Evolutionary conservation across 495 filamentous ascomycete species (phyloP).

Genomic region (Neurospora sp.): DNA sequence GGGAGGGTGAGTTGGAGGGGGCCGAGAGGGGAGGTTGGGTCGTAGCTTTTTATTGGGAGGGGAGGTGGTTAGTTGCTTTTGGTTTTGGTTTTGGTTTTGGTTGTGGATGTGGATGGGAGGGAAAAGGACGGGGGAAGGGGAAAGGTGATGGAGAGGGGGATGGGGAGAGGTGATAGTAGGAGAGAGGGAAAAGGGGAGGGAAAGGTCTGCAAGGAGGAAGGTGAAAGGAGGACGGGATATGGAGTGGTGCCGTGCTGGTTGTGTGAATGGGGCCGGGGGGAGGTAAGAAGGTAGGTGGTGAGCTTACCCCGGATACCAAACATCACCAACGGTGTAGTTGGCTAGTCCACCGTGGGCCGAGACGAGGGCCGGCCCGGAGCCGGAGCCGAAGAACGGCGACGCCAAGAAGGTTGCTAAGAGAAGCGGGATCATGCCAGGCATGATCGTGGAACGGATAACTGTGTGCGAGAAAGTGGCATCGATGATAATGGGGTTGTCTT

Average conservation of each 20-base stretch:
- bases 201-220: not conserved
- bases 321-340: constrained; percentile 40
- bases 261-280: not conserved
- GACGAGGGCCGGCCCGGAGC: constrained; percentile 8
- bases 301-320: constrained; percentile 38
- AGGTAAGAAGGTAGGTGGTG: too few relatives aligned
- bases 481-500: too few relatives aligned
- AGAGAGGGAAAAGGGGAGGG: not conserved
- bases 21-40: constrained; percentile 23
- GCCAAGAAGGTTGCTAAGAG: constrained; percentile 19
- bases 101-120: too few relatives aligned
- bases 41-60: constrained; percentile 18
- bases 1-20: constrained; percentile 21
- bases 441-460: too few relatives aligned
- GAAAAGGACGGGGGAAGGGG: not conserved
- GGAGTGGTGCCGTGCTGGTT: not conserved
- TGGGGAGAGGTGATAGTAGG: not conserved
- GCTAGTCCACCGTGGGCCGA: constrained; percentile 34
- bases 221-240: not conserved
- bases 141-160: not conserved
- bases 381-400: not conserved
- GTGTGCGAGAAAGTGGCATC: too few relatives aligned
- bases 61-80: too few relatives aligned
- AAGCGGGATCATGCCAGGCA: constrained; percentile 4
- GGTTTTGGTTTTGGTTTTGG: too few relatives aligned